A percentile compares a stretch with the other conserved stretches of the same genome.
These are phyloP conservation scores for Plasmopara viticola DNA, from an alignment of 352 stramenopile species.

Conservation along the genomic window DNA sequence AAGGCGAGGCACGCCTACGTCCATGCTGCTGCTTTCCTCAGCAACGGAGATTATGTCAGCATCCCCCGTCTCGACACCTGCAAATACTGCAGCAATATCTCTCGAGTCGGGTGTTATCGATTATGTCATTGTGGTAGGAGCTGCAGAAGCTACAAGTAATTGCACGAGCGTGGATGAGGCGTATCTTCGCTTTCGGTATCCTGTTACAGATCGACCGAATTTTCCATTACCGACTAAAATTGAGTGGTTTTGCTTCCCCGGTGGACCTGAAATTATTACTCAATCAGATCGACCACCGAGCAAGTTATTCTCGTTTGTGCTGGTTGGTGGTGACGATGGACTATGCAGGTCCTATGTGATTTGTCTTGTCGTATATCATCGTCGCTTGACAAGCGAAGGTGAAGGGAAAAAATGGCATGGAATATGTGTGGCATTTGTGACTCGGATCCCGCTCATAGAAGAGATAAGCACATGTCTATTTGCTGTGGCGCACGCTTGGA, in stretches of 20 bases:
- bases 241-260: conserved; percentile 85
- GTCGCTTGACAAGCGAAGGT: conserved; percentile 5
- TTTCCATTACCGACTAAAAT: conserved; percentile 82
- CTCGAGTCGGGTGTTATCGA: conserved; percentile 65
- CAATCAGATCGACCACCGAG: conserved; percentile 38
- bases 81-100: conserved; percentile 17
- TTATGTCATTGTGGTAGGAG: conserved; percentile 70
- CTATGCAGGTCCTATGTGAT: conserved; percentile 63
- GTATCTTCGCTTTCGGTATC: conserved; percentile 57
- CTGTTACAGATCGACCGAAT: conserved; percentile 35
- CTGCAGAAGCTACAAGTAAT: conserved; percentile 1
- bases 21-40: conserved; percentile 11
- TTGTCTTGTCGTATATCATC: conserved; percentile 69
- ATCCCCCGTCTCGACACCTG: conserved; percentile 29
- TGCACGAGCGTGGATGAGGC: conserved; percentile 34
- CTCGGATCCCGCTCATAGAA: conserved; percentile 55
- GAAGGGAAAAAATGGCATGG: conserved; percentile 45
- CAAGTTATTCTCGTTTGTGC: conserved; percentile 73
- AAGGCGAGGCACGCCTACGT: conserved; percentile 17
- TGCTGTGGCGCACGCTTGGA: conserved; percentile 46
- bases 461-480: conserved; percentile 48
- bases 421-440: conserved; percentile 70
- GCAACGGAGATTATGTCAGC: conserved; percentile 28
- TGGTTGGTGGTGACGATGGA: conserved; percentile 71
- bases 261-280: conserved; percentile 50